These are phyloP conservation scores for Gamarada debralockiae DNA, from an alignment of 495 filamentous ascomycete genomes.

Conservation along the genomic window DNA sequence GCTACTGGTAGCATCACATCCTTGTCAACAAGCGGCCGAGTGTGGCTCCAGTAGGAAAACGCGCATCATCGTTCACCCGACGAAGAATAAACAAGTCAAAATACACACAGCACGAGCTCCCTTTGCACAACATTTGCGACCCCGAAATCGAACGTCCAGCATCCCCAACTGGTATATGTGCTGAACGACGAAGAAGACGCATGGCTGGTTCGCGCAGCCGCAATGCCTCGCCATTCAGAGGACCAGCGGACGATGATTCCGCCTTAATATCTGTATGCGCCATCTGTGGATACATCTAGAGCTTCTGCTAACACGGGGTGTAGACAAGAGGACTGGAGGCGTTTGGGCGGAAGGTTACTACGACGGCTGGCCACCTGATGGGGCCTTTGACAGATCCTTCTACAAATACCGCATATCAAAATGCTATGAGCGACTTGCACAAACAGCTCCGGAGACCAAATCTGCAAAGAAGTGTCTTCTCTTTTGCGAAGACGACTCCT, in stretches of 20 bases:
- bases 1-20: too few relatives aligned
- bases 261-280: slow-evolving; percentile 45
- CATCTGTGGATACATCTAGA: neutral
- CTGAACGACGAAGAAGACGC: slow-evolving; percentile 28
- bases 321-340: slow-evolving; percentile 88
- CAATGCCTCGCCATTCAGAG: slow-evolving; percentile 41
- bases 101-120: neutral
- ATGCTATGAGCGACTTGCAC: slow-evolving; percentile 85
- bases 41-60: slow-evolving; percentile 5
- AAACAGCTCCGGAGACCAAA: slow-evolving; percentile 78
- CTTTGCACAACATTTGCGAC: neutral
- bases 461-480: slow-evolving; percentile 85
- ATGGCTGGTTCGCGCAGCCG: slow-evolving; percentile 51
- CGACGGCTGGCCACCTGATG: slow-evolving; percentile 87
- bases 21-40: neutral
- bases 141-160: neutral
- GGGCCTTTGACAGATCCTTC: slow-evolving; percentile 58
- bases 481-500: slow-evolving; percentile 80
- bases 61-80: slow-evolving; percentile 23
- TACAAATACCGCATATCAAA: slow-evolving; percentile 66
- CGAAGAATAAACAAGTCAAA: slow-evolving; percentile 19
- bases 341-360: slow-evolving; percentile 91
- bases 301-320: slow-evolving; percentile 6
- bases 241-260: slow-evolving; percentile 36
- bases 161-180: slow-evolving; percentile 16